Conservation (phyloP, 1,284 basidiomycete genomes). For the Xanthoconium separans region DNA sequence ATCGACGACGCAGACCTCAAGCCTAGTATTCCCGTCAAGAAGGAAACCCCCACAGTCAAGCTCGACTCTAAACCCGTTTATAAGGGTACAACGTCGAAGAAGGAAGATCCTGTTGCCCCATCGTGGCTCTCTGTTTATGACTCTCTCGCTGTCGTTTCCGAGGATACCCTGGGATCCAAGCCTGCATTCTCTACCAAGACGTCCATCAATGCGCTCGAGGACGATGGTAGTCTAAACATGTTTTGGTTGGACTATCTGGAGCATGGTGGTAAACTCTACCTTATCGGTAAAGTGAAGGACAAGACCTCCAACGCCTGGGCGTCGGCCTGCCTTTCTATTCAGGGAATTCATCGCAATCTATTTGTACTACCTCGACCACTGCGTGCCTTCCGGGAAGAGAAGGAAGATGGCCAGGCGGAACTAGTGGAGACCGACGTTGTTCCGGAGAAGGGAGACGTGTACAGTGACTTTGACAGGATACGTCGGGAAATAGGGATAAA, state of each 20-base stretch:
- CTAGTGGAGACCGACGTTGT: conserved; percentile 76
- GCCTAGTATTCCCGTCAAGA: conserved; percentile 34
- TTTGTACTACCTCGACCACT: conserved; percentile 84
- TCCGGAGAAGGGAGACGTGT: conserved; percentile 70
- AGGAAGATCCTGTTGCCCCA: conserved; percentile 49
- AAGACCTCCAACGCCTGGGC: conserved; percentile 65
- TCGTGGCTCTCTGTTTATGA: conserved; percentile 81
- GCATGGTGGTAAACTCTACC: conserved; percentile 73
- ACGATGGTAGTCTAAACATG: conserved; percentile 83
- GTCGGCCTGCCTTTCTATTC: conserved; percentile 88
- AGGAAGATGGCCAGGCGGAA: conserved; percentile 46
- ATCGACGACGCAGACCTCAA: conserved; percentile 46
- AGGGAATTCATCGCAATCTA: conserved; percentile 89
- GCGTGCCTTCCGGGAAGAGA: conserved; percentile 53
- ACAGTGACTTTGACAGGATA: conserved; percentile 82
- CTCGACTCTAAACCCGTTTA: conserved; percentile 27
- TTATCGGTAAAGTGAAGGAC: conserved; percentile 88
- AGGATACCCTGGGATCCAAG: conserved; percentile 53
- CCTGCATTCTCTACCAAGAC: conserved; percentile 43
- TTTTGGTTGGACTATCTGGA: conserved; percentile 96
- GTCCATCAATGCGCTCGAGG: conserved; percentile 59
- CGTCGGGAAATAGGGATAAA: conserved; percentile 77
- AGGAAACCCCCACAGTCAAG: conserved; percentile 26
- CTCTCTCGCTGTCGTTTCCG: conserved; percentile 55
- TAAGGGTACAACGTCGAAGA: conserved; percentile 35